Evolutionary conservation across 768 basidiomycete species (phyloP).

Genomic region (Tulasnella sp.): DNA sequence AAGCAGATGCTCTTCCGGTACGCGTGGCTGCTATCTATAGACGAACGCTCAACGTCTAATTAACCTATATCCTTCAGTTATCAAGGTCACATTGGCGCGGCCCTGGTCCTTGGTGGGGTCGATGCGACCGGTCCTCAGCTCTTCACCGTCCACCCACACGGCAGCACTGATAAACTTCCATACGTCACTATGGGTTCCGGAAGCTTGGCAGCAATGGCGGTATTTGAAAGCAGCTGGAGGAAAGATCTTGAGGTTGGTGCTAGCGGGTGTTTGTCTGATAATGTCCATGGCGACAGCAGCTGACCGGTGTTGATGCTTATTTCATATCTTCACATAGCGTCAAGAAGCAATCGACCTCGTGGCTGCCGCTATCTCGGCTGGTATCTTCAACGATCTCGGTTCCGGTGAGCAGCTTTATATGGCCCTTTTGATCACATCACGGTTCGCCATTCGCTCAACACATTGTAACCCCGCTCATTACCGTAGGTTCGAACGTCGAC

Average conservation of each 20-base stretch:
- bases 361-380: conserved; percentile 81
- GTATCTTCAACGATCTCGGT: conserved; percentile 99
- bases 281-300: background rate
- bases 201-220: conserved; percentile 94
- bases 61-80: conserved; percentile 51
- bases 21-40: conserved; percentile 28
- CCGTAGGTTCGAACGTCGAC: conserved; percentile 86
- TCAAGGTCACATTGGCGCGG: conserved; percentile 91
- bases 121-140: conserved; percentile 90
- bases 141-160: conserved; percentile 94
- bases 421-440: background rate
- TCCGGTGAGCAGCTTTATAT: conserved; percentile 43
- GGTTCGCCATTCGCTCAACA: background rate
- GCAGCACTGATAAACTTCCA: conserved; percentile 96
- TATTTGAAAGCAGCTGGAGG: conserved; percentile 86
- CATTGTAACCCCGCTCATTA: background rate
- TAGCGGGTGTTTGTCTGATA: background rate
- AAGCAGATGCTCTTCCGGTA: conserved; percentile 95
- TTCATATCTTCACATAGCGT: conserved; percentile 47
- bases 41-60: background rate
- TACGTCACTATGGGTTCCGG: conserved; percentile 99
- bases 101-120: conserved; percentile 95
- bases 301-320: background rate
- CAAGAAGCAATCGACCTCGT: conserved; percentile 80
- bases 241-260: conserved; percentile 69